These are phyloP conservation scores for Phytopythium chamaehyphon DNA, from an alignment of 352 stramenopile species.

Conservation along the genomic window DNA sequence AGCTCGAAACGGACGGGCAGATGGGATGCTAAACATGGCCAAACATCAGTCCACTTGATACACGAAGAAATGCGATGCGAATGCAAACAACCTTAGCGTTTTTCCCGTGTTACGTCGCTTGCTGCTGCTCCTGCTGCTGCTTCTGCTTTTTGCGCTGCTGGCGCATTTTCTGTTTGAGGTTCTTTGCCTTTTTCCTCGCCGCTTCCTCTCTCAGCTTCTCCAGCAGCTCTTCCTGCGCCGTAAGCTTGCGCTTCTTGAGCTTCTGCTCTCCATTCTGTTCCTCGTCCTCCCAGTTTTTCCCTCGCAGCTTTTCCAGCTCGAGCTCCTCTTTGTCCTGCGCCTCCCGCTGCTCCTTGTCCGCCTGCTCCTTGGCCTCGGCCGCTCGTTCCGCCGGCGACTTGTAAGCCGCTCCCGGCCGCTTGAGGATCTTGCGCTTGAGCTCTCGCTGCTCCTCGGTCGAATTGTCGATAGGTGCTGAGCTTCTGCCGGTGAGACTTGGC, in stretches of 20 bases:
- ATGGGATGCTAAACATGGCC: too few relatives aligned
- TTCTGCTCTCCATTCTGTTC: background rate
- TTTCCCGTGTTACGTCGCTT: background rate
- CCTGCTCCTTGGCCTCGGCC: constrained; percentile 19
- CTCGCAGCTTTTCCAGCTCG: constrained; percentile 32
- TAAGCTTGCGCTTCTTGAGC: constrained; percentile 63
- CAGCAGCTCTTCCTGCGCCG: constrained; percentile 62
- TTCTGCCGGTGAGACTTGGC: constrained; percentile 29
- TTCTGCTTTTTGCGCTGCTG: constrained; percentile 74
- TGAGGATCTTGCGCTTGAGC: constrained; percentile 72
- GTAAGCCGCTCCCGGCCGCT: constrained; percentile 38
- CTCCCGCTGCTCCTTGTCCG: constrained; percentile 20
- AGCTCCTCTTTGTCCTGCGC: constrained; percentile 57
- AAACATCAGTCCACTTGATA: too few relatives aligned
- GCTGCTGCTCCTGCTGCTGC: constrained; percentile 10
- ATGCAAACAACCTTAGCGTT: too few relatives aligned
- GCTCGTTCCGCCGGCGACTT: constrained; percentile 27
- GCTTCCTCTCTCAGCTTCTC: constrained; percentile 64
- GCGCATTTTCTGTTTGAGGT: constrained; percentile 71
- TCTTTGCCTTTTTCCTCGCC: constrained; percentile 65
- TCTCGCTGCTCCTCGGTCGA: constrained; percentile 61
- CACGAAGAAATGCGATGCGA: too few relatives aligned
- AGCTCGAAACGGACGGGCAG: too few relatives aligned
- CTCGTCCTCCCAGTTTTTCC: constrained; percentile 20
- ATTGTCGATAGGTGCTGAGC: constrained; percentile 3